These are phyloP conservation scores for Solanum appendiculatum DNA, from an alignment of 257 asterid genomes.

Conservation along the genomic window DNA sequence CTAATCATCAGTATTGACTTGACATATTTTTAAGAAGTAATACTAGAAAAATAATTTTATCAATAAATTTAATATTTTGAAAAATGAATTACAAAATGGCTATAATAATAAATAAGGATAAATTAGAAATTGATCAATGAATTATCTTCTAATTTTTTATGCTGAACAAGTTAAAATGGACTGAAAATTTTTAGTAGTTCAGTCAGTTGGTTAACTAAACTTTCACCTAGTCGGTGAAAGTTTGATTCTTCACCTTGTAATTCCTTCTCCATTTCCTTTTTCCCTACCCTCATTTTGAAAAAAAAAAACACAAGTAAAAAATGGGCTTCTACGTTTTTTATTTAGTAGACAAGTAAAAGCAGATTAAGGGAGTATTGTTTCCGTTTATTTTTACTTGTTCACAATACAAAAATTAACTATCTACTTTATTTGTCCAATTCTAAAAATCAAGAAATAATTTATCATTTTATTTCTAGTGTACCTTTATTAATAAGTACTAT, in stretches of 20 bases:
- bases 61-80: too few relatives aligned
- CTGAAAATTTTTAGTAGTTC: fast-evolving
- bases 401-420: neutral
- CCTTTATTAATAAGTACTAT: neutral
- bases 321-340: too few relatives aligned
- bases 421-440: neutral
- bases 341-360: neutral
- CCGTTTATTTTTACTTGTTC: too few relatives aligned
- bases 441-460: neutral
- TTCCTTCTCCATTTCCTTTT: too few relatives aligned
- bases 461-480: too few relatives aligned
- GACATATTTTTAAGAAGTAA: fast-evolving
- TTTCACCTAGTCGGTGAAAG: too few relatives aligned
- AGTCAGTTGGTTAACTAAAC: too few relatives aligned
- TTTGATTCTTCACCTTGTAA: too few relatives aligned
- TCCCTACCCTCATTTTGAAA: neutral
- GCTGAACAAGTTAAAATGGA: too few relatives aligned
- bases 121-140: neutral
- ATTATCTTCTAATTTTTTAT: neutral
- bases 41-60: too few relatives aligned
- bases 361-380: neutral
- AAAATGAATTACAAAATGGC: too few relatives aligned
- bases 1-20: fast-evolving
- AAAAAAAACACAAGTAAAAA: neutral
- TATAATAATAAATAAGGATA: too few relatives aligned